Percentiles rank a stretch among this genome's conserved stretches.
Conservation (phyloP, 345 rosid species). For the Melaleuca quinquenervia region DNA sequence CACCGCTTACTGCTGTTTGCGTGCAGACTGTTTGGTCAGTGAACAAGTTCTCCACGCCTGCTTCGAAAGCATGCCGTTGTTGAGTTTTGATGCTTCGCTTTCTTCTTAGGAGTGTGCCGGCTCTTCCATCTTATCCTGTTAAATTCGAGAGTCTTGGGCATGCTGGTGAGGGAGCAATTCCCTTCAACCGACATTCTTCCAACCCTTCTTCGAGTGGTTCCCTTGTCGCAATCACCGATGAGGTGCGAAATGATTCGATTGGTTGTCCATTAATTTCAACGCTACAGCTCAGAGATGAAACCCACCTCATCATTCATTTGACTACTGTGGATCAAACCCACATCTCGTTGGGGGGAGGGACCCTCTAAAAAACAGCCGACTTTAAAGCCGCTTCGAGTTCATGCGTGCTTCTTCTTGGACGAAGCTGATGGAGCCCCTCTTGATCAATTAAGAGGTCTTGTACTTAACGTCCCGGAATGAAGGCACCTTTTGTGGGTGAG, state of each 20-base stretch:
- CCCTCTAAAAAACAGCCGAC: background rate
- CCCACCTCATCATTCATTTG: background rate
- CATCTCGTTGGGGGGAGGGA: background rate
- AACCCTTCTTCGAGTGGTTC: background rate
- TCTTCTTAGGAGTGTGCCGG: background rate
- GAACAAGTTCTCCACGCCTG: too few relatives aligned
- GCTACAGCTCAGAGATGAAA: background rate
- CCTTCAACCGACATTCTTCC: background rate
- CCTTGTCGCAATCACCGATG: background rate
- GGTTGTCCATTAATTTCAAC: background rate
- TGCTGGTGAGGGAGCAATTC: accelerated
- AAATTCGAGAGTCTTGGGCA: background rate
- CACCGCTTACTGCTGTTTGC: background rate
- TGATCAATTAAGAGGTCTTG: background rate
- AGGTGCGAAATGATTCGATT: background rate
- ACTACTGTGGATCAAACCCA: background rate
- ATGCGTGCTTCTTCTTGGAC: background rate
- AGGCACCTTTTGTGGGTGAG: background rate
- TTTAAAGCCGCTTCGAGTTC: background rate
- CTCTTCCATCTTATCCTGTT: background rate
- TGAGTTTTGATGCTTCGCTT: too few relatives aligned
- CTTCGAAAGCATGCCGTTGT: too few relatives aligned
- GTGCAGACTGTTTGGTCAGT: too few relatives aligned
- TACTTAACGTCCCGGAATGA: background rate
- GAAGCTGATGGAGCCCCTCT: background rate